phyloP scores from a whole-genome alignment of 139 green algal genomes.

The Ostreobium quekettii region DNA sequence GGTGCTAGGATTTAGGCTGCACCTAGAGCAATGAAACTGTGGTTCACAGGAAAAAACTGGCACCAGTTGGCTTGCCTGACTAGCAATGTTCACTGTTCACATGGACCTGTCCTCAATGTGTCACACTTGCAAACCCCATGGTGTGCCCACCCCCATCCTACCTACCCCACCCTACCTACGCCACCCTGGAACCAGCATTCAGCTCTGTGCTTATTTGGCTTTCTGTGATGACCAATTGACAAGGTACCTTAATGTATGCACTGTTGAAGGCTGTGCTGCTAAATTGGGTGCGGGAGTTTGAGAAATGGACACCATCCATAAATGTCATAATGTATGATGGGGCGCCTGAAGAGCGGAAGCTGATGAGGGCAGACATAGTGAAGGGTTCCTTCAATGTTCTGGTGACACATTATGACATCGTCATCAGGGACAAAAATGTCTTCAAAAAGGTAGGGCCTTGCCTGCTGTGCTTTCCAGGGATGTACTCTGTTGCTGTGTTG shows the following conservation, averaged over 20 bases:
- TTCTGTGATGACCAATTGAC: background rate
- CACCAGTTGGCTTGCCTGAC: background rate
- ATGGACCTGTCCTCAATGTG: too few species aligned
- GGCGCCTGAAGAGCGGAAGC: constrained; percentile 38
- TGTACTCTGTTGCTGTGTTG: too few species aligned
- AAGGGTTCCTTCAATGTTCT: constrained; percentile 52
- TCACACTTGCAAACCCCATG: background rate
- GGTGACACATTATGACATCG: constrained; percentile 57
- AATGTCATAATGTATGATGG: constrained; percentile 50
- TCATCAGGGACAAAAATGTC: constrained; percentile 58
- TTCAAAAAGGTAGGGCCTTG: constrained; percentile 46
- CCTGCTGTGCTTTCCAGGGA: background rate
- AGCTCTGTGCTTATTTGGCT: background rate
- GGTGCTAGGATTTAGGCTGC: too few species aligned
- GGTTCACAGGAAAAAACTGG: too few species aligned
- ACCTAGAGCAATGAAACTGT: too few species aligned
- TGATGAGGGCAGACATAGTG: constrained; percentile 30
- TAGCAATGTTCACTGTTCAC: background rate
- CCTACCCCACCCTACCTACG: background rate
- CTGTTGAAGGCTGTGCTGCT: constrained; percentile 42
- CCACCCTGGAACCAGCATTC: too few species aligned
- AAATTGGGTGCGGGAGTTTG: constrained; percentile 59
- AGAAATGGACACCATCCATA: constrained; percentile 40
- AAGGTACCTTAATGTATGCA: background rate
- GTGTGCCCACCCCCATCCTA: background rate